Evolutionary conservation across 345 rosid species (phyloP).

Genomic region (Cardamine resedifolia): DNA sequence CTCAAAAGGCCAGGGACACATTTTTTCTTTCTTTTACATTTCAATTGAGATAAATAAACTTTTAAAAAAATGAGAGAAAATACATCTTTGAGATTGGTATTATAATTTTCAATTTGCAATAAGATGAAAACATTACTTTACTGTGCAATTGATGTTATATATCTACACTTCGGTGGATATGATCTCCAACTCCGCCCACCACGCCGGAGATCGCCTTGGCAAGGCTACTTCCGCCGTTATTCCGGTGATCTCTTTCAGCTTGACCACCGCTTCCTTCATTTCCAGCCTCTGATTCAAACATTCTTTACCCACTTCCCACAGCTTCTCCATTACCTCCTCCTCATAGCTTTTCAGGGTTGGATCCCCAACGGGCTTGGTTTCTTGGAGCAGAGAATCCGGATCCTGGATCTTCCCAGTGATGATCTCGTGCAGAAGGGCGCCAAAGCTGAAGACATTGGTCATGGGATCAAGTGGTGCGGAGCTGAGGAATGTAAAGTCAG

Average conservation of each 20-base stretch:
- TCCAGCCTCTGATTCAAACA: constrained; percentile 59
- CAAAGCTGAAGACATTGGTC: constrained; percentile 58
- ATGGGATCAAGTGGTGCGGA: constrained; percentile 42
- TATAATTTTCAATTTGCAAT: background rate
- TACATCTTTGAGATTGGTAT: background rate
- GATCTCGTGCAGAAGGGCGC: constrained; percentile 69
- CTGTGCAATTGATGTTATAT: constrained; percentile 22
- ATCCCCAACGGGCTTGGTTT: constrained; percentile 53
- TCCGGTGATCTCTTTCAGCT: constrained; percentile 70
- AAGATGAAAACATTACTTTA: background rate
- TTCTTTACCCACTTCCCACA: constrained; percentile 57
- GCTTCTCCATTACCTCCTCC: constrained; percentile 50
- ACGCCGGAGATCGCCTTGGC: constrained; percentile 79
- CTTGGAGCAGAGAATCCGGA: constrained; percentile 40
- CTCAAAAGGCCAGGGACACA: background rate
- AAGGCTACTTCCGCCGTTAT: constrained; percentile 68
- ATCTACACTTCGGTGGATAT: constrained; percentile 51
- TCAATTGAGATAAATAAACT: background rate
- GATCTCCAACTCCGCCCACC: constrained; percentile 99
- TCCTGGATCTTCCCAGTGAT: constrained; percentile 72
- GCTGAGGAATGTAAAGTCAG: constrained; percentile 68
- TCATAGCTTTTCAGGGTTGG: constrained; percentile 55
- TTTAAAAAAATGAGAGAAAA: background rate
- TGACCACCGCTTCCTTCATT: constrained; percentile 58
- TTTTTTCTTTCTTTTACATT: background rate